Conservation (phyloP, 257 asterid species). For the Misopates orontium region DNA sequence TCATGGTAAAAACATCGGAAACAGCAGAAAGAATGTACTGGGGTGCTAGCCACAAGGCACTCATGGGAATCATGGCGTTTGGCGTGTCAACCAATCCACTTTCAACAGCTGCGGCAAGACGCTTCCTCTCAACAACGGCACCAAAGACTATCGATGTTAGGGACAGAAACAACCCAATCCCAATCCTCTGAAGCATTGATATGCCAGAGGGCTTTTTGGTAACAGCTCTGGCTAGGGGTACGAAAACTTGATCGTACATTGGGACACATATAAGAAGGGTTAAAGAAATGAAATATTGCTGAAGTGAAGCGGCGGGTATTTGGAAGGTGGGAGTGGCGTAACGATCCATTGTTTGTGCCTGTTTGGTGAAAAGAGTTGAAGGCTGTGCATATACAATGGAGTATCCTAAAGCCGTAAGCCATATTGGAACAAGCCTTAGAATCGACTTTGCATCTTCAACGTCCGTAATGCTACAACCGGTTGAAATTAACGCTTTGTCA, state of each 20-base stretch:
- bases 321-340: constrained; percentile 15
- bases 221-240: constrained; percentile 32
- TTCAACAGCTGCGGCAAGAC: constrained; percentile 29
- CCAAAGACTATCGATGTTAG: constrained; percentile 32
- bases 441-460: constrained; percentile 33
- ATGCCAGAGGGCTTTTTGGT: constrained; percentile 40
- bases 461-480: constrained; percentile 21
- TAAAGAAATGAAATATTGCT: constrained; percentile 25
- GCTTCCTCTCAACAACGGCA: constrained; percentile 33
- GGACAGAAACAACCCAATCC: constrained; percentile 33
- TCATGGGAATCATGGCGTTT: constrained; percentile 34
- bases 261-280: constrained; percentile 22
- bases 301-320: constrained; percentile 41
- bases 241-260: constrained; percentile 30
- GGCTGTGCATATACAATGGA: constrained; percentile 37
- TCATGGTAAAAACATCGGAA: constrained; percentile 38
- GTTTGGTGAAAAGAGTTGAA: constrained; percentile 47
- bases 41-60: constrained; percentile 42
- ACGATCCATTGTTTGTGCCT: constrained; percentile 41
- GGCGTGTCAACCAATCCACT: constrained; percentile 33
- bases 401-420: constrained; percentile 33
- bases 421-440: constrained; percentile 35
- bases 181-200: constrained; percentile 38
- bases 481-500: constrained; percentile 31
- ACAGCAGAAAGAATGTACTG: constrained; percentile 31